A percentile compares a stretch with the other conserved stretches of the same genome.
These are phyloP conservation scores for Pharus latifolius DNA, from an alignment of 176 grass and related monocot genomes.

Conservation along the genomic window DNA sequence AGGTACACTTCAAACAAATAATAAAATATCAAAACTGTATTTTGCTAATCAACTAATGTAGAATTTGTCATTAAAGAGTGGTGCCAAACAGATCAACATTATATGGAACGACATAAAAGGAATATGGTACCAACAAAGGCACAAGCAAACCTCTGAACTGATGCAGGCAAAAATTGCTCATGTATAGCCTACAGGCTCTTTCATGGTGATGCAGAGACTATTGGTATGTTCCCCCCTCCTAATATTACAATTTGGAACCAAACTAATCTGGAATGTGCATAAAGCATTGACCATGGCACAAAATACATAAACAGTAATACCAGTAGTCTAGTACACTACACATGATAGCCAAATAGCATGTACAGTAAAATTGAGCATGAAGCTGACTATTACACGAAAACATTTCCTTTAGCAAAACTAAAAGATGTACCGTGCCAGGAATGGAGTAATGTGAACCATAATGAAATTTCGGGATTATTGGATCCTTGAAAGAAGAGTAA, in stretches of 20 bases:
- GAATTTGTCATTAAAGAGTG: not conserved
- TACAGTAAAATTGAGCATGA: no score
- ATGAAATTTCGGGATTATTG: constrained; percentile 86
- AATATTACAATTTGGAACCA: no score
- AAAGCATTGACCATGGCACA: no score
- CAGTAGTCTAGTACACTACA: no score
- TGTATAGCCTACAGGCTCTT: no score
- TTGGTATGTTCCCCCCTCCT: no score
- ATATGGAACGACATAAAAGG: not conserved
- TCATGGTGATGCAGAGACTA: no score
- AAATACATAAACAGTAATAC: no score
- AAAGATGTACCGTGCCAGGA: constrained; percentile 39
- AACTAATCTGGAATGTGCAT: no score
- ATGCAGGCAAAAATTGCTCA: constrained; percentile 9
- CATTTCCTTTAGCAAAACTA: no score
- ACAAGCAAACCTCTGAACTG: constrained; percentile 15
- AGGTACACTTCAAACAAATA: not conserved
- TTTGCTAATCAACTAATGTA: not conserved
- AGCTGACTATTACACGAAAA: no score
- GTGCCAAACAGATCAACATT: not conserved
- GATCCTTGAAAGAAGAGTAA: constrained; percentile 74
- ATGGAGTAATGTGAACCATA: constrained; percentile 92
- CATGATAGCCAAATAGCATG: no score
- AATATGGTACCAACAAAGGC: not conserved
- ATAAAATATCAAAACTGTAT: not conserved